Evolutionary conservation across 352 stramenopile species (phyloP).

Genomic region (Pythium sukuiense): DNA sequence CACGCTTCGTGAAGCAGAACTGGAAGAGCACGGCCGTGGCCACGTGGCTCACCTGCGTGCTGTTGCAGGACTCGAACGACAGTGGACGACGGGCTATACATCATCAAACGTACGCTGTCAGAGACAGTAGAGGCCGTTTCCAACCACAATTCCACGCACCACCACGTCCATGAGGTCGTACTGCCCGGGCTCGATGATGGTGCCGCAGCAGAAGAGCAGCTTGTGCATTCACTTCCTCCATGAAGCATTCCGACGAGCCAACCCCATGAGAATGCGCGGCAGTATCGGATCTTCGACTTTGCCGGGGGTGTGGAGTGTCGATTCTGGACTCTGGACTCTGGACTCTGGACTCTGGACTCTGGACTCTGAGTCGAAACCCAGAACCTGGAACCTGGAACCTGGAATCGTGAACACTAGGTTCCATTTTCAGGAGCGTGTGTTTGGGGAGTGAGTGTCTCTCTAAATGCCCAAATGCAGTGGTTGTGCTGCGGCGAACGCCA

Average conservation of each 20-base stretch:
- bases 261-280: not conserved
- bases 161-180: slow-evolving; percentile 34
- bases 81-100: slow-evolving; percentile 22
- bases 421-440: too few relatives aligned
- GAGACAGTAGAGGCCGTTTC: not conserved
- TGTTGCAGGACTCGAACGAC: slow-evolving; percentile 47
- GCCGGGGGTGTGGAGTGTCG: too few relatives aligned
- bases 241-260: slow-evolving; percentile 32
- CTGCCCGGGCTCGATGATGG: slow-evolving; percentile 28
- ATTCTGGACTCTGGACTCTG: too few relatives aligned
- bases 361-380: too few relatives aligned
- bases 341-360: too few relatives aligned
- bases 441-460: too few relatives aligned
- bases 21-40: slow-evolving; percentile 66
- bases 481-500: too few relatives aligned
- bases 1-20: slow-evolving; percentile 72
- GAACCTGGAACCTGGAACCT: too few relatives aligned
- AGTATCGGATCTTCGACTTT: too few relatives aligned
- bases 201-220: slow-evolving; percentile 36
- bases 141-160: slow-evolving; percentile 8
- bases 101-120: not conserved
- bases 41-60: slow-evolving; percentile 60
- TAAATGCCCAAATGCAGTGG: too few relatives aligned
- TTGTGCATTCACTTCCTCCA: slow-evolving; percentile 35
- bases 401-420: too few relatives aligned